Base-by-base conservation (phyloP, 1,284 basidiomycete species). In the Cutaneotrichosporon cavernicola region DNA sequence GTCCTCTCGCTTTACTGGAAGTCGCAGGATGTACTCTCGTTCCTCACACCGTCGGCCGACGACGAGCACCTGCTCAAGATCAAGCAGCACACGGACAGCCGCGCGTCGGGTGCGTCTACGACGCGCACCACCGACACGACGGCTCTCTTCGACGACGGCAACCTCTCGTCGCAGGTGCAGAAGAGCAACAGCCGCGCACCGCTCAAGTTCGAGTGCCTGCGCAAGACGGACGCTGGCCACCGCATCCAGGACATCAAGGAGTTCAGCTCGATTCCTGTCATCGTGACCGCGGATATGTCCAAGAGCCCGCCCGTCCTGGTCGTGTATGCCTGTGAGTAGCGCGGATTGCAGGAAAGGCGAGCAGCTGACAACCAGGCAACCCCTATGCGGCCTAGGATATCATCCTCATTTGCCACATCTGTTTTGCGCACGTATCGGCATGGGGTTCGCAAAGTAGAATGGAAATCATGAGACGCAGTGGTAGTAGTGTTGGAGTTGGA, bases 221-320 rank as follows among this genome's bases (percentile, higher is more conserved):
- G 88, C 75, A 64, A 64, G 26, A 88, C 87, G 1, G 69, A 85
- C 9, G 83, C 87, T 50, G 91, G 91, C 18, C 94, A 97, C 81
- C 90, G 87, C 82, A 91, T 95, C 73, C 94, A 97, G 82, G 92
- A 94, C 73, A 90, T 97, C 74, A 88, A 85, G 72, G 92, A 96
- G 77, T 81, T 95, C 71, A 90, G 90, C 88, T 90, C 86, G 55
- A 89, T 97, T 50, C 93, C 92, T 61, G 93, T 94, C 72, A 93
- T 96, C 75, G 88, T 97, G 70, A 93, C 92, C 46, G 91, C 92
- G 43, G 93, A 97, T 79, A 82, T 96, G 72, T 92, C 90, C 69
- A 95, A 94, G 86, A 92, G 90, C 71, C 93, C 93, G 60, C 93
- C 93, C 10, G 92, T 96, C 69, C 89, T 95, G 80, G 92, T 94